A percentile compares a stretch with the other conserved stretches of the same genome.
Evolutionary conservation across 257 asterid species (phyloP).

Genomic region (Ocimum tenuiflorum): DNA sequence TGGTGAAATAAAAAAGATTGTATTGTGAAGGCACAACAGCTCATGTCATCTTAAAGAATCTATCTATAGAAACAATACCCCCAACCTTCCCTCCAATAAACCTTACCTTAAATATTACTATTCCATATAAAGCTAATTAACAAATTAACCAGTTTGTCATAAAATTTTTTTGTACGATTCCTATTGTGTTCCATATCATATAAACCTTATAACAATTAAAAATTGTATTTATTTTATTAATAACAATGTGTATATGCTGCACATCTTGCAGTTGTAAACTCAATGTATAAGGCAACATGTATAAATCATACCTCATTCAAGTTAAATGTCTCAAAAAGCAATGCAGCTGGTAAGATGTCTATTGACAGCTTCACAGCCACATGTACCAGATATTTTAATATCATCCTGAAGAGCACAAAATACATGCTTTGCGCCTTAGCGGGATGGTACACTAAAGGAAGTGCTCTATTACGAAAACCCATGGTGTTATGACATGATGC

Average conservation of each 20-base stretch:
- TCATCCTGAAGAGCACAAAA: slow-evolving; percentile 60
- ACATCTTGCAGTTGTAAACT: too few relatives aligned
- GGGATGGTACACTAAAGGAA: background rate
- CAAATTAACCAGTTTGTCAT: too few relatives aligned
- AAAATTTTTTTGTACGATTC: too few relatives aligned
- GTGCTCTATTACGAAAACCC: background rate
- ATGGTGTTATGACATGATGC: background rate
- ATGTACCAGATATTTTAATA: slow-evolving; percentile 80
- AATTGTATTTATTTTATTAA: too few relatives aligned
- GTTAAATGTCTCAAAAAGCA: slow-evolving; percentile 63
- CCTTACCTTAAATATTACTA: too few relatives aligned
- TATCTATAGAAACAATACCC: too few relatives aligned
- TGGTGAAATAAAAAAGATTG: background rate
- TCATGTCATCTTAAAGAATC: background rate
- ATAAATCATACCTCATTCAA: slow-evolving; percentile 63
- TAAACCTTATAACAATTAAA: too few relatives aligned
- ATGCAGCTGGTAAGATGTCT: slow-evolving; percentile 59
- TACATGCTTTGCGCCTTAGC: slow-evolving; percentile 17
- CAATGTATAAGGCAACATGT: background rate
- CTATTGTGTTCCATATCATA: too few relatives aligned
- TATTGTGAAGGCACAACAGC: background rate
- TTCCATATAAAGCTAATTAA: too few relatives aligned
- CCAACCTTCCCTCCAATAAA: too few relatives aligned
- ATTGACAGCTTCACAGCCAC: slow-evolving; percentile 94
- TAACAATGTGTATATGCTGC: too few relatives aligned